Conservation (phyloP, 2,329 filamentous ascomycete genomes). For the Phialemonium atrogriseum region DNA sequence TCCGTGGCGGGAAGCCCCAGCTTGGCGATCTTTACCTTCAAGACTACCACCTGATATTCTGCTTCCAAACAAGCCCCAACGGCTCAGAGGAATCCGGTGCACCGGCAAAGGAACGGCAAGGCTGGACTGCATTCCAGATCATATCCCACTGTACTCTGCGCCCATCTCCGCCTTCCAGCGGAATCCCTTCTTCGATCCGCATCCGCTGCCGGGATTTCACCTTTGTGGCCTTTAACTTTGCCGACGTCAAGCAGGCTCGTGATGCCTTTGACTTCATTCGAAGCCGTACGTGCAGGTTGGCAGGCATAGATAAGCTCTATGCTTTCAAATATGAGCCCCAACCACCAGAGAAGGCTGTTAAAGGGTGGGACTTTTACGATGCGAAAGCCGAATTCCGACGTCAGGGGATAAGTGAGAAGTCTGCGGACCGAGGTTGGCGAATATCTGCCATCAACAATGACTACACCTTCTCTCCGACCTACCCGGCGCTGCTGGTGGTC, state of each 20-base stretch:
- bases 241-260: constrained; percentile 62
- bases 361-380: constrained; percentile 82
- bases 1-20: constrained; percentile 17
- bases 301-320: constrained; percentile 79
- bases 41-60: constrained; percentile 46
- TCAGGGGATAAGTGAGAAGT: constrained; percentile 78
- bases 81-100: constrained; percentile 14
- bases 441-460: constrained; percentile 84
- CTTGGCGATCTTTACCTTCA: constrained; percentile 17
- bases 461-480: constrained; percentile 87
- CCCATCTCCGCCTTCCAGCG: constrained; percentile 60
- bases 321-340: constrained; percentile 80
- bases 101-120: constrained; percentile 44
- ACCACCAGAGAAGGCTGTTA: constrained; percentile 61
- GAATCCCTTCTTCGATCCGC: constrained; percentile 72
- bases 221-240: constrained; percentile 85
- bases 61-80: constrained; percentile 26
- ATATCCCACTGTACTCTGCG: constrained; percentile 73
- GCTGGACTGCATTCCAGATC: constrained; percentile 94
- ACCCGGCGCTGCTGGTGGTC: constrained; percentile 77
- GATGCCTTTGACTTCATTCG: constrained; percentile 86
- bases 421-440: constrained; percentile 74
- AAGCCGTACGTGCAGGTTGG: constrained; percentile 69
- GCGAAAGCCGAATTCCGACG: constrained; percentile 76
- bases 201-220: constrained; percentile 89